Evolutionary conservation across 2,329 filamentous ascomycete species (phyloP), one percentile per base, ranked within the genome.

Genomic region (Penicillium paneum): DNA sequence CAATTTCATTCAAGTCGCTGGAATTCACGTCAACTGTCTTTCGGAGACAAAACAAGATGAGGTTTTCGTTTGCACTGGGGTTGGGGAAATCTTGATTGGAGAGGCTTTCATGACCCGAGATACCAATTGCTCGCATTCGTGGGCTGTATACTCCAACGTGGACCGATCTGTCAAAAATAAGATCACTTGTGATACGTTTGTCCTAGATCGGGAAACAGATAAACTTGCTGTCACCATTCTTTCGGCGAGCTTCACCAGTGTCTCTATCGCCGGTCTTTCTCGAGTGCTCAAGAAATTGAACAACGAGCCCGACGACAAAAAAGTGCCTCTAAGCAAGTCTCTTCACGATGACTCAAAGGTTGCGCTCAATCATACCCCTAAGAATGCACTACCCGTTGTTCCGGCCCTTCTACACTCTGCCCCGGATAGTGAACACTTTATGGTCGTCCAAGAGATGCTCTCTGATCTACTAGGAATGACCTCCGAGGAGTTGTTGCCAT

Each of bases 1-100:
- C 24, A 52, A 52, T 12, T 52, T 52, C 26, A 34, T 52, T 3
- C 49, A 52, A 19, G 49, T 52, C 1, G 41, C 49, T 19, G 49
- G 49, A 10, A 44, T 52, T 13, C 49, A 44, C 3, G 34, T 43
- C 17, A 52, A 52, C 24, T 52, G 49, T 13, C 28, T 49, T 3
- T 49, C 35, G 3, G 36, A 31, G 24, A 24, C 26, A 8, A 26
- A 28, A 2, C 36, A 40, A 13, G 48, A 50, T 4, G 48, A 52
- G n/a, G 39, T 44, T 8, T 52, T 45, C 8, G 40, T 52, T 4
- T 38, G 40, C 21, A 52, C 29, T 17, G 40, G 15, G 8, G 34
- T 44, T 3, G 49, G 24, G 3, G 39, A 52, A 11, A 34, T 49
- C 8, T n/a, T 49, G 11, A 32, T 49, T 12, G 24, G 46, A 4